These are phyloP conservation scores for Ceriops tagal DNA, from an alignment of 345 rosid species.

Conservation along the genomic window DNA sequence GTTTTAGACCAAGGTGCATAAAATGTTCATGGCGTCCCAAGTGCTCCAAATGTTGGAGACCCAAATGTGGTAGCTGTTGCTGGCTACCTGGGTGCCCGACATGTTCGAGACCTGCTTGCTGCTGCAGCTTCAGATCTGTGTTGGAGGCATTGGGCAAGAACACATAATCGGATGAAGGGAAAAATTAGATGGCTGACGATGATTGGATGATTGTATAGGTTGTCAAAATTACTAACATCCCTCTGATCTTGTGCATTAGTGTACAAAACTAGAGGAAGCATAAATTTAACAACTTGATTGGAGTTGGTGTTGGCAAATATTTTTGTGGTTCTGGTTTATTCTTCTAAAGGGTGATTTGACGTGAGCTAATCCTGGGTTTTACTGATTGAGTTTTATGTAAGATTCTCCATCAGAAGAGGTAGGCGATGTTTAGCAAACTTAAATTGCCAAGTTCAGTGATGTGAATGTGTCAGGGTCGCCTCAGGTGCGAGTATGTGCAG, in stretches of 20 bases:
- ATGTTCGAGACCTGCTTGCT: slow-evolving; percentile 19
- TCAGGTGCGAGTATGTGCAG: too few species aligned
- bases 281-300: slow-evolving; percentile 10
- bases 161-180: slow-evolving; percentile 17
- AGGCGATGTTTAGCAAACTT: too few species aligned
- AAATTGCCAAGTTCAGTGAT: too few species aligned
- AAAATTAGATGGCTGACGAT: slow-evolving; percentile 34
- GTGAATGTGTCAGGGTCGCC: too few species aligned
- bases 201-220: slow-evolving; percentile 36
- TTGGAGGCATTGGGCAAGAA: slow-evolving; percentile 44
- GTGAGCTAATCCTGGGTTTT: too few species aligned
- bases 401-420: too few species aligned
- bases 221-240: slow-evolving; percentile 32
- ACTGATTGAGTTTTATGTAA: too few species aligned
- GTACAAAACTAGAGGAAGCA: slow-evolving; percentile 30
- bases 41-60: slow-evolving; percentile 39
- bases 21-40: slow-evolving; percentile 31
- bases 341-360: slow-evolving; percentile 12
- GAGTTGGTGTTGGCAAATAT: slow-evolving; percentile 6
- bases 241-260: slow-evolving; percentile 23
- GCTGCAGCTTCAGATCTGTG: slow-evolving; percentile 16
- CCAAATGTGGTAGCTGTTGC: slow-evolving; percentile 32
- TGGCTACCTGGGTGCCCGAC: background rate
- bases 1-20: slow-evolving; percentile 27
- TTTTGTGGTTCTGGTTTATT: slow-evolving; percentile 18